phyloP scores from a whole-genome alignment of 768 basidiomycete genomes.

The Hypholoma fasciculare region DNA sequence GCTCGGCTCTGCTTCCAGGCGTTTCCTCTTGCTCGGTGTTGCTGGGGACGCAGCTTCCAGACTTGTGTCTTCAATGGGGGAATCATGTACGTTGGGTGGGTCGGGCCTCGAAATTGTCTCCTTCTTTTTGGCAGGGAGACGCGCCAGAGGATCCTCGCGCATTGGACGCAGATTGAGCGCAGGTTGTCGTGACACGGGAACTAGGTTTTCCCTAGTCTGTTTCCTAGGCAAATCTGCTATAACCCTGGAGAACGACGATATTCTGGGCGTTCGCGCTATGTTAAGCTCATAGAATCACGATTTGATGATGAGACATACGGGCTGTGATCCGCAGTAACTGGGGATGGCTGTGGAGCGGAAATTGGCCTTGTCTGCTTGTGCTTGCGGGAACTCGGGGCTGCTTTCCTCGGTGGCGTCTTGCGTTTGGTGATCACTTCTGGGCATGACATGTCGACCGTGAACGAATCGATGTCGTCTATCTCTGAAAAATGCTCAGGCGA shows the following conservation, averaged over 20 bases:
- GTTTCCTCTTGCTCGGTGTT: constrained; percentile 9
- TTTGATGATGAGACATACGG: constrained; percentile 16
- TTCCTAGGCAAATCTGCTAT: background rate
- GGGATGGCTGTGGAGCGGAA: constrained; percentile 12
- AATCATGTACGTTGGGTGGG: constrained; percentile 23
- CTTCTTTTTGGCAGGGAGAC: constrained; percentile 5
- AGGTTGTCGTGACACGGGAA: constrained; percentile 8
- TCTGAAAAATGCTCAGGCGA: constrained; percentile 1
- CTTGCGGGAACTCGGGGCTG: background rate
- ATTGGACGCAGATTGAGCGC: constrained; percentile 18
- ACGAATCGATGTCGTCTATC: constrained; percentile 24
- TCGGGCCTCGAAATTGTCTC: background rate
- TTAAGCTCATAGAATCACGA: background rate
- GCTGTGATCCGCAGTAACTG: constrained; percentile 14
- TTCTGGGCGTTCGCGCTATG: constrained; percentile 8
- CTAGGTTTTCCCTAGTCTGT: background rate
- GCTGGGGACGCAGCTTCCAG: constrained; percentile 5
- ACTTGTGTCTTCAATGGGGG: constrained; percentile 34
- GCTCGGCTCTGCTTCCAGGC: constrained; percentile 24
- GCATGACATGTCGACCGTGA: constrained; percentile 15
- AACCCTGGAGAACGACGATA: constrained; percentile 17
- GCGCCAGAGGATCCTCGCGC: background rate
- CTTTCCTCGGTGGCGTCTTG: background rate
- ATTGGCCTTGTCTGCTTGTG: background rate
- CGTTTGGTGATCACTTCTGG: constrained; percentile 9